phyloP scores from a whole-genome alignment of 768 basidiomycete genomes.

The Russula sp. region DNA sequence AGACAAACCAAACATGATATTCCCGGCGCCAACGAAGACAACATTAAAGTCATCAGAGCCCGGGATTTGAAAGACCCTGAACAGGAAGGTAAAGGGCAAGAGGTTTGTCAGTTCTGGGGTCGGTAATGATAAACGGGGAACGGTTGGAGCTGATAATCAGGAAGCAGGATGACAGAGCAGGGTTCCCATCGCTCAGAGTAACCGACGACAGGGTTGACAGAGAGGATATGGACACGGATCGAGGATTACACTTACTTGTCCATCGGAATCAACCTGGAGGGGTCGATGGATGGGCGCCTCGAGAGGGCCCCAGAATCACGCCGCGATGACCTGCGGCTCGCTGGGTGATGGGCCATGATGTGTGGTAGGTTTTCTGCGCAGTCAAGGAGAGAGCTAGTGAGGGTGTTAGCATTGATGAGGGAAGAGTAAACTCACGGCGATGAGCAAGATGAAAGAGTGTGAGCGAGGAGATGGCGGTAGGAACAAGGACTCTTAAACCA shows the following conservation, averaged over 20 bases:
- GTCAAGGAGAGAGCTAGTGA: not conserved
- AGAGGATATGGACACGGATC: not conserved
- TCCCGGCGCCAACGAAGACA: constrained; percentile 91
- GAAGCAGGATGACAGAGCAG: constrained; percentile 4
- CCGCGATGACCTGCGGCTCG: constrained; percentile 38
- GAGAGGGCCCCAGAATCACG: constrained; percentile 49
- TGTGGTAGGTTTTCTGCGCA: constrained; percentile 22
- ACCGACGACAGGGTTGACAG: not conserved
- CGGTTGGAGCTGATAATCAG: constrained; percentile 13
- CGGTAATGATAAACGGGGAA: constrained; percentile 7
- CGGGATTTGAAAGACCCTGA: constrained; percentile 45
- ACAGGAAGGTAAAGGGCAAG: not conserved
- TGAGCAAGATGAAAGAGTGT: not conserved
- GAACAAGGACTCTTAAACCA: not conserved
- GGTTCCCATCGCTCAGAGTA: not conserved
- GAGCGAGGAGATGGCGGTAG: not conserved
- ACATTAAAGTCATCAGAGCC: constrained; percentile 83
- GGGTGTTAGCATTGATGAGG: not conserved
- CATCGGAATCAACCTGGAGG: constrained; percentile 69
- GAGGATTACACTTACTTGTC: constrained; percentile 47
- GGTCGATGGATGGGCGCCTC: constrained; percentile 70
- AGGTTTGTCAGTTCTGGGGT: constrained; percentile 18
- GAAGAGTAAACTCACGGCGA: constrained; percentile 22
- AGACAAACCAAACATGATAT: constrained; percentile 89
- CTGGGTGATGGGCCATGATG: constrained; percentile 31